phyloP scores from a whole-genome alignment of 352 stramenopile species.

The Phytophthora meadii region DNA sequence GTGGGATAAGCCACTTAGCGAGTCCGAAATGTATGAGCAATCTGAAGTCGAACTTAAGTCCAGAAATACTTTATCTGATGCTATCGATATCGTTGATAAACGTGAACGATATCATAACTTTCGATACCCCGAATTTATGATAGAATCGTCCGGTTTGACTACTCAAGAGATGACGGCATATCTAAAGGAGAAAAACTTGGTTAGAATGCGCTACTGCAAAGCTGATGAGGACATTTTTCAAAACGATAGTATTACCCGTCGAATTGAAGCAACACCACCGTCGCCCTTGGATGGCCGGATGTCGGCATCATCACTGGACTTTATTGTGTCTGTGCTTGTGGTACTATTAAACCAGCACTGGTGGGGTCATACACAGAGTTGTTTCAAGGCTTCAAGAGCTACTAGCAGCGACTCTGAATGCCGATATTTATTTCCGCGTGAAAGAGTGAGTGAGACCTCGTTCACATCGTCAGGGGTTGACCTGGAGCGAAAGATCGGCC shows the following conservation, averaged over 20 bases:
- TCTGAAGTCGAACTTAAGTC: neutral
- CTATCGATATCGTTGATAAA: too few species aligned
- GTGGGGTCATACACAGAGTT: conserved; percentile 3
- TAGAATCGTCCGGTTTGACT: too few species aligned
- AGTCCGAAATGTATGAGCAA: neutral
- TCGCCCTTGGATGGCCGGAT: neutral
- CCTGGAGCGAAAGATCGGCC: neutral
- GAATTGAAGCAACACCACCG: neutral
- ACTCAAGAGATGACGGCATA: too few species aligned
- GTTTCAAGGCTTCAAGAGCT: neutral
- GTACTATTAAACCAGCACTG: conserved; percentile 10
- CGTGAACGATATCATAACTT: too few species aligned
- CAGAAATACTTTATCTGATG: too few species aligned
- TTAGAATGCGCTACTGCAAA: neutral
- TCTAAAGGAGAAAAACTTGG: neutral
- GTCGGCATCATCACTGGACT: neutral
- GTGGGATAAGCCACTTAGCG: neutral
- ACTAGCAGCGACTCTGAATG: neutral
- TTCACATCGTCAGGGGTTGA: neutral
- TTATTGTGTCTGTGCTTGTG: conserved; percentile 2
- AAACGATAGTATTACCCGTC: neutral
- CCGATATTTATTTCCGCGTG: neutral
- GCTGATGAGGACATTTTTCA: neutral
- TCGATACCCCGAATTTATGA: too few species aligned
- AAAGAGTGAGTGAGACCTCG: neutral